Evolutionary conservation across 768 basidiomycete species (phyloP), one percentile per base, ranked within the genome.

Genomic region (Exidia glandulosa): DNA sequence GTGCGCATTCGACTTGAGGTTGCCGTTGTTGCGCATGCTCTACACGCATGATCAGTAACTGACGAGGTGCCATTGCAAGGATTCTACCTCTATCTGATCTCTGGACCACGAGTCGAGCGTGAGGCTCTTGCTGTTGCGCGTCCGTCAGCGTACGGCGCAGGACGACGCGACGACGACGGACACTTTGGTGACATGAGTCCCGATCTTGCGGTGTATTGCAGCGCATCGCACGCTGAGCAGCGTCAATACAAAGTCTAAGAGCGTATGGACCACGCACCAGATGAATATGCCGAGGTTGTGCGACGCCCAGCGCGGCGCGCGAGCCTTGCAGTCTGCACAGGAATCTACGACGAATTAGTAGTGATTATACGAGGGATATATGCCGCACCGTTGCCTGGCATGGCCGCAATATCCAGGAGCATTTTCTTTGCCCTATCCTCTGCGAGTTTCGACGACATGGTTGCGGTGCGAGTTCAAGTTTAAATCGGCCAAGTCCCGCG

Each of bases 121-220:
- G 37, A 96, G 65, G 67, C 91, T 94, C 79, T 95, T 96, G 62
- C 93, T 95, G 47, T 47, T 32, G 33, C n/a, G 33, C 36, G 57
- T 54, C 58, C 50, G 30, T 34, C n/a, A 30, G 50, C 34, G 55
- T 61, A n/a, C 36, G 32, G 37, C 33, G 30, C 29, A 56, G 30
- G 37, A 47, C 32, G 19, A 10, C 23, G 33, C 30, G 31, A 6
- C 60, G 34, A 7, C 56, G 32, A 77, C 82, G 69, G 77, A 94
- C 91, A 97, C 90, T 83, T 96, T 94, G 0, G 88, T 84, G 64
- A 93, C 78, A 70, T 97, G 94, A 3, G 91, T 94, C 2, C 94
- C 94, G 61, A 97, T 86, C 76, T 94, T 95, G 58, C 94, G 81
- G 75, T 97, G 94, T 57, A 95, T 88, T 87, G 50, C 30, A 4